These are phyloP conservation scores for Zalerion maritima DNA, from an alignment of 495 filamentous ascomycete species.

Conservation along the genomic window DNA sequence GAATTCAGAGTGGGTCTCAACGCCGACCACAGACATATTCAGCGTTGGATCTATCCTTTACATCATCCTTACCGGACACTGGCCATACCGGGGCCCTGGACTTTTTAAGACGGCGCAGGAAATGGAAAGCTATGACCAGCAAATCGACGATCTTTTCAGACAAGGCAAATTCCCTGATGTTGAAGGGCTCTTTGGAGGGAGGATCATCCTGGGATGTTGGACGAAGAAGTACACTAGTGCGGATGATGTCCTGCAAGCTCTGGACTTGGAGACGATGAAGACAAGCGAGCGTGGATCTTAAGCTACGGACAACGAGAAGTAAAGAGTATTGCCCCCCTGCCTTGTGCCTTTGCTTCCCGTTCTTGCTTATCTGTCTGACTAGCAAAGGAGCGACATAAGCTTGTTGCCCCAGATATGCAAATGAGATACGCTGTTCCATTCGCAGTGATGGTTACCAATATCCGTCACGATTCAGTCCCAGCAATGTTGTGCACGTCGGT, in stretches of 20 bases:
- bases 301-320: slow-evolving; percentile 1
- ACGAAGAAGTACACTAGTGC: slow-evolving; percentile 3
- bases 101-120: slow-evolving; percentile 3
- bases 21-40: slow-evolving; percentile 3
- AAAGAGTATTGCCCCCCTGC: too few species aligned
- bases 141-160: slow-evolving; percentile 2
- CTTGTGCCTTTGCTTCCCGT: too few species aligned
- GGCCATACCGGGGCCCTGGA: slow-evolving; percentile 4
- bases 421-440: too few species aligned
- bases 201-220: slow-evolving; percentile 5
- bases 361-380: neutral
- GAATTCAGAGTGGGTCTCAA: slow-evolving; percentile 3
- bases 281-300: neutral
- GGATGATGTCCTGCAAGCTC: slow-evolving; percentile 1
- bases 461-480: too few species aligned
- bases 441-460: too few species aligned
- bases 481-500: neutral
- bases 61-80: slow-evolving; percentile 3
- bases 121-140: slow-evolving; percentile 3
- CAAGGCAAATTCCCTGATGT: slow-evolving; percentile 3
- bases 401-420: neutral
- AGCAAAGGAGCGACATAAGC: slow-evolving; percentile 1
- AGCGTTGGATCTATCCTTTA: slow-evolving; percentile 6
- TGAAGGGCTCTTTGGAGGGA: slow-evolving; percentile 2
- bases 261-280: neutral